Percentiles rank a stretch among this genome's conserved stretches.
phyloP scores from a whole-genome alignment of 345 rosid species.

The Ailanthus altissimus region DNA sequence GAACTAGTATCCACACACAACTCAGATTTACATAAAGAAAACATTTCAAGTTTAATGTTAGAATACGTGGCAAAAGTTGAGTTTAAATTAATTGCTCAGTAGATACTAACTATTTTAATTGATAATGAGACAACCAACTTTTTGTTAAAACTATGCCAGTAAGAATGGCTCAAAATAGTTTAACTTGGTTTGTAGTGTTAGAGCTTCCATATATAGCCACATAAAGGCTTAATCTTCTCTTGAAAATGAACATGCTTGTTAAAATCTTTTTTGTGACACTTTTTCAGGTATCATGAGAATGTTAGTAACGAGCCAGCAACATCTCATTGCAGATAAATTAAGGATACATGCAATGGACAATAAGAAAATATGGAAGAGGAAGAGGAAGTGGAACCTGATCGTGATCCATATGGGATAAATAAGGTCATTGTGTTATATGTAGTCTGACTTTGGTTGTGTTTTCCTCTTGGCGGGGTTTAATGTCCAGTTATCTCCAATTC shows the following conservation, averaged over 20 bases:
- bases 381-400: no score
- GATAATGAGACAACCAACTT: neutral
- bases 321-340: conserved; percentile 63
- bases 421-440: no score
- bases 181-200: neutral
- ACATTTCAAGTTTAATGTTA: no score
- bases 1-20: no score
- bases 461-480: no score
- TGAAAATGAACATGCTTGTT: conserved; percentile 10
- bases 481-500: no score
- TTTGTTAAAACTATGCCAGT: neutral
- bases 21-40: no score
- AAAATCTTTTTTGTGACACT: conserved; percentile 16
- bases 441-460: no score
- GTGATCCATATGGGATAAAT: conserved; percentile 57
- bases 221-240: neutral
- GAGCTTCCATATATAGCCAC: neutral
- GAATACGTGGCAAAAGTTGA: neutral
- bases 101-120: neutral
- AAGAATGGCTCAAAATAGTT: neutral
- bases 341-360: conserved; percentile 60
- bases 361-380: conserved; percentile 60
- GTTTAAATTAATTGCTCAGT: neutral
- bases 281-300: conserved; percentile 78
- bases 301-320: conserved; percentile 74